Evolutionary conservation across 2,329 filamentous ascomycete species (phyloP).

Genomic region (Fusarium solani-melongenae): DNA sequence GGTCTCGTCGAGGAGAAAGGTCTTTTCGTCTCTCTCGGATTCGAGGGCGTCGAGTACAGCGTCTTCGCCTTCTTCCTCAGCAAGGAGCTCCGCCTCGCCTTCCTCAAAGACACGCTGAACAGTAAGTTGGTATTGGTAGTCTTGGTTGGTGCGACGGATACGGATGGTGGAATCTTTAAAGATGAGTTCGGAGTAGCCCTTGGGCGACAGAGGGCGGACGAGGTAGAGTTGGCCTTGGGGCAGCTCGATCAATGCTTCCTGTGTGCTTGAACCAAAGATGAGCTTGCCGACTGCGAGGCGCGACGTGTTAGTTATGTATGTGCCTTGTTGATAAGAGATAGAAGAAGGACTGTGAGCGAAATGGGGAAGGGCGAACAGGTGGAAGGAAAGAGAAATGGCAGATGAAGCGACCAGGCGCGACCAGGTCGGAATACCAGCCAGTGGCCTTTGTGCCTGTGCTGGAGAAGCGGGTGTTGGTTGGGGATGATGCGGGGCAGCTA

Average conservation of each 20-base stretch:
- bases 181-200: conserved; percentile 98
- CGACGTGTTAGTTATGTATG: conserved; percentile 19
- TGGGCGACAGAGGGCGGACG: conserved; percentile 92
- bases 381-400: conserved; percentile 1
- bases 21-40: conserved; percentile 94
- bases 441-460: conserved; percentile 12
- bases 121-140: conserved; percentile 97
- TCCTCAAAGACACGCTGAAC: conserved; percentile 97
- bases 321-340: neutral
- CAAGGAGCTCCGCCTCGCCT: conserved; percentile 91
- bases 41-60: conserved; percentile 78
- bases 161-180: conserved; percentile 96
- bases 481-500: conserved; percentile 37
- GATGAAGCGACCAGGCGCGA: conserved; percentile 7
- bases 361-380: neutral
- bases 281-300: conserved; percentile 80
- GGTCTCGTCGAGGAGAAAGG: conserved; percentile 92
- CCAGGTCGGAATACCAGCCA: neutral
- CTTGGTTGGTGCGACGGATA: conserved; percentile 91
- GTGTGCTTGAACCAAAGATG: conserved; percentile 86
- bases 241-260: conserved; percentile 94
- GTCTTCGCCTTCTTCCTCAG: conserved; percentile 89
- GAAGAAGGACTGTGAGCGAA: neutral
- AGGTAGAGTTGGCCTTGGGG: conserved; percentile 97
- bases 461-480: conserved; percentile 18